These are phyloP conservation scores for Arthroderma sp. DNA, from an alignment of 2,329 filamentous ascomycete genomes.

Conservation along the genomic window DNA sequence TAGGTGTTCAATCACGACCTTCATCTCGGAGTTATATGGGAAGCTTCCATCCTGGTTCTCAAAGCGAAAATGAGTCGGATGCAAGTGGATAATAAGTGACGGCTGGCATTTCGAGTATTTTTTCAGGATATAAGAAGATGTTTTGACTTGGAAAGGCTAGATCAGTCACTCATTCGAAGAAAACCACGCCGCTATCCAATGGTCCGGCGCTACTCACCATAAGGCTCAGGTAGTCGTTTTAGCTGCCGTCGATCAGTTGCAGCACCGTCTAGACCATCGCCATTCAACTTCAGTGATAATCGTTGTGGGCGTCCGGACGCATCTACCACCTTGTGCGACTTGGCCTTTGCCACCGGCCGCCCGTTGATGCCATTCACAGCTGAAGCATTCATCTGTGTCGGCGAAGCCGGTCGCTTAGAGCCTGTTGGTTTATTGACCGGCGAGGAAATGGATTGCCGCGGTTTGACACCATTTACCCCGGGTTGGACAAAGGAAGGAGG, in stretches of 20 bases:
- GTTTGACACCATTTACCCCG: constrained; percentile 42
- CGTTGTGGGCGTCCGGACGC: constrained; percentile 21
- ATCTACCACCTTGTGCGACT: neutral
- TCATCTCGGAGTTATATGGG: constrained; percentile 85
- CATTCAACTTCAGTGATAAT: constrained; percentile 25
- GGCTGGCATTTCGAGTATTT: constrained; percentile 63
- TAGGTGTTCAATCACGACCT: constrained; percentile 63
- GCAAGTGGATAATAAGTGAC: constrained; percentile 74
- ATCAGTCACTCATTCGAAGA: too few relatives aligned
- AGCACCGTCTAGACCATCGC: constrained; percentile 20
- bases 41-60: constrained; percentile 91
- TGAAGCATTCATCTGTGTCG: constrained; percentile 23
- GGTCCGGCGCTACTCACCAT: constrained; percentile 23
- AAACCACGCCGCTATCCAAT: too few relatives aligned
- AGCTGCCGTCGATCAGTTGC: constrained; percentile 20
- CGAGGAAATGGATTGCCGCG: constrained; percentile 48
- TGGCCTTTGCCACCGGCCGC: constrained; percentile 8
- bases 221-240: constrained; percentile 32
- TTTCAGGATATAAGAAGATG: constrained; percentile 63
- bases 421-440: constrained; percentile 42
- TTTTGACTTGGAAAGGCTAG: constrained; percentile 45
- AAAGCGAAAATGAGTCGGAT: constrained; percentile 77
- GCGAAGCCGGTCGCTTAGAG: constrained; percentile 39
- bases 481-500: constrained; percentile 50
- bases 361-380: constrained; percentile 35